A percentile compares a stretch with the other conserved stretches of the same genome.
phyloP scores from a whole-genome alignment of 257 asterid genomes.

The Gardenia jasminoides region DNA sequence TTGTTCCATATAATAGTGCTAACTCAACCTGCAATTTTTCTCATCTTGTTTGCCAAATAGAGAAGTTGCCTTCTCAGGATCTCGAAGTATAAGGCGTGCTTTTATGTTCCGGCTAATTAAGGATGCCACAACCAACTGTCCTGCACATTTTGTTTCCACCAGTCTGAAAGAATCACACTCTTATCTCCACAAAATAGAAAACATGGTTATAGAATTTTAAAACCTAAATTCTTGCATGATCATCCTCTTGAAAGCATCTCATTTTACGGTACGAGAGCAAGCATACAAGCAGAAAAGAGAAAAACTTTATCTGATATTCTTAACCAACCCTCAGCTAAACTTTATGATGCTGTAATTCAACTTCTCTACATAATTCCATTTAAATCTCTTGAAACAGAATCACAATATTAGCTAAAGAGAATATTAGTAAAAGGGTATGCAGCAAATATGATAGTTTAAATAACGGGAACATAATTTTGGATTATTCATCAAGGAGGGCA shows the following conservation, averaged over 20 bases:
- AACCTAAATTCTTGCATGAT: neutral
- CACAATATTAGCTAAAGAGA: too few species aligned
- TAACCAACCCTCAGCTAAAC: too few species aligned
- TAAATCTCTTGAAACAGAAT: too few species aligned
- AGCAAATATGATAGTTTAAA: too few species aligned
- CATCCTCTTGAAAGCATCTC: neutral
- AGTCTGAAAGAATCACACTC: neutral
- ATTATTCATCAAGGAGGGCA: too few species aligned
- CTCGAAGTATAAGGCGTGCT: slow-evolving; percentile 69
- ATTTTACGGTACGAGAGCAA: neutral
- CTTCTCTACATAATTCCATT: too few species aligned
- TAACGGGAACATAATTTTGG: too few species aligned
- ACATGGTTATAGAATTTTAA: neutral
- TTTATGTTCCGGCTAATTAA: slow-evolving; percentile 64
- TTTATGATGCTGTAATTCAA: too few species aligned
- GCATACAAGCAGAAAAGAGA: neutral
- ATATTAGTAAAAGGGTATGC: too few species aligned
- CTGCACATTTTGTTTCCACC: slow-evolving; percentile 30
- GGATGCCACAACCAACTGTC: slow-evolving; percentile 91
- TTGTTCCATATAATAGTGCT: neutral
- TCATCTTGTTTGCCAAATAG: slow-evolving; percentile 81
- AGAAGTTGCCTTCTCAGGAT: slow-evolving; percentile 67
- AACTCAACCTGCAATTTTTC: slow-evolving; percentile 62
- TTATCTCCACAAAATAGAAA: neutral
- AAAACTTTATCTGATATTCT: neutral